Evolutionary conservation across 1,139 yeast species (phyloP), one percentile per base, ranked within the genome.

Genomic region (Candida sp.): DNA sequence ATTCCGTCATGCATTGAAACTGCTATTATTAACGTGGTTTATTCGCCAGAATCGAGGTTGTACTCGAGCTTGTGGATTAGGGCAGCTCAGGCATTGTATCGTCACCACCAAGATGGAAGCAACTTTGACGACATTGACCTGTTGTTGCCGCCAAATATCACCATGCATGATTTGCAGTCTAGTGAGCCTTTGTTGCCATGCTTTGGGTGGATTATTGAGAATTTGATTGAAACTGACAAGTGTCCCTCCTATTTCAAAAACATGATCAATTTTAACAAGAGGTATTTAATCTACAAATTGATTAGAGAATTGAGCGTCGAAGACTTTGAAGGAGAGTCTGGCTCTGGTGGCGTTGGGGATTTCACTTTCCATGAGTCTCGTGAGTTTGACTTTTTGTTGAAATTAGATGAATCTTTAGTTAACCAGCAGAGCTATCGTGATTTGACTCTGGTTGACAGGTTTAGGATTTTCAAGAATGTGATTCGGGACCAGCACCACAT

Each of bases 1-100:
- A 84, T 93, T 27, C 98, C 98, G 1, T 88, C 97, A 2, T 88
- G 93, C 63, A 77, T 94, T 51, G 98, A 93, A 64, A 79, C 93
- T 5, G 93, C 96, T 5, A 76, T 93, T 38, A 75, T 84, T 0
- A 85, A 89, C 58, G 93, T 93, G 0, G 80, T 93, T 26, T 75
- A 90, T 45, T 78, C 93, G 1, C 97, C 97, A 0, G 96, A 90
- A 61, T 84, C 94, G 44, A 77, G 99, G 56, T 68, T 76, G 30
- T 91, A 83, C 64, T 77, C 87, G 3, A 75, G 76, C 50, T 73
- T 85, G 11, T 90, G 97, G 97, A 66, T 81, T 1, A 73, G 71
- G 49, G 79, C 85, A 2, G 82, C 92, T 0, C 56, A 57, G 7
- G 49, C 68, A 3, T 63, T 73, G 47, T 58, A 56, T 26, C 31